Conservation (phyloP, 257 asterid species). For the Verbascum thapsus region DNA sequence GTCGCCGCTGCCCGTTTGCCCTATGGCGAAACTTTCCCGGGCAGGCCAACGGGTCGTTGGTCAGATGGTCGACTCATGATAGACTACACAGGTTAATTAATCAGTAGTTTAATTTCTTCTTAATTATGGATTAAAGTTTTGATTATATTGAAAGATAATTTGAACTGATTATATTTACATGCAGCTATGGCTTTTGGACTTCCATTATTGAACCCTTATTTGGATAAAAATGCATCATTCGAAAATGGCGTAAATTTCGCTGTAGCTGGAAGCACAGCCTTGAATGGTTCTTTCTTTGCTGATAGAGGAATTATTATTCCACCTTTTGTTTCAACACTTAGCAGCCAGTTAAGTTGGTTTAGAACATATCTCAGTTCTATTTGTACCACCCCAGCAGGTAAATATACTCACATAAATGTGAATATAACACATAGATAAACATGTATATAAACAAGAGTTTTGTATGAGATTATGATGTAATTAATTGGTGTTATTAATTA, state of each 20-base stretch:
- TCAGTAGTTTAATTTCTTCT: no score
- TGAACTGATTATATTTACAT: neutral
- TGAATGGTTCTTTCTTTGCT: constrained; percentile 19
- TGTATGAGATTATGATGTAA: neutral
- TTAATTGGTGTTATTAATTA: neutral
- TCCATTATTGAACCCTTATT: constrained; percentile 40
- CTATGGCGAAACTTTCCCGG: constrained; percentile 37
- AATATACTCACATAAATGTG: neutral
- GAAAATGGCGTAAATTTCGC: constrained; percentile 41
- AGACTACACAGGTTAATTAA: constrained; percentile 26
- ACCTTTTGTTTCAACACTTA: neutral
- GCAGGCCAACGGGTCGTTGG: constrained; percentile 42
- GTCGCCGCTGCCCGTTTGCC: constrained; percentile 29
- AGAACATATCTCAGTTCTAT: constrained; percentile 21
- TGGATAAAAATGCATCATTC: constrained; percentile 33
- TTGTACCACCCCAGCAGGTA: constrained; percentile 20
- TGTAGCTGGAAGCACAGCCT: constrained; percentile 39
- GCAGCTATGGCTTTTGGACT: constrained; percentile 44
- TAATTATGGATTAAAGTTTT: no score
- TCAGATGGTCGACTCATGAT: constrained; percentile 26
- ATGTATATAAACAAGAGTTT: no score
- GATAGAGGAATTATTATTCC: constrained; percentile 21
- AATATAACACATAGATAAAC: no score
- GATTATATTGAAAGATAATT: neutral
- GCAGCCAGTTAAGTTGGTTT: constrained; percentile 36